Conservation (phyloP, 73 alveolate species). For the Paramecium bursaria region DNA sequence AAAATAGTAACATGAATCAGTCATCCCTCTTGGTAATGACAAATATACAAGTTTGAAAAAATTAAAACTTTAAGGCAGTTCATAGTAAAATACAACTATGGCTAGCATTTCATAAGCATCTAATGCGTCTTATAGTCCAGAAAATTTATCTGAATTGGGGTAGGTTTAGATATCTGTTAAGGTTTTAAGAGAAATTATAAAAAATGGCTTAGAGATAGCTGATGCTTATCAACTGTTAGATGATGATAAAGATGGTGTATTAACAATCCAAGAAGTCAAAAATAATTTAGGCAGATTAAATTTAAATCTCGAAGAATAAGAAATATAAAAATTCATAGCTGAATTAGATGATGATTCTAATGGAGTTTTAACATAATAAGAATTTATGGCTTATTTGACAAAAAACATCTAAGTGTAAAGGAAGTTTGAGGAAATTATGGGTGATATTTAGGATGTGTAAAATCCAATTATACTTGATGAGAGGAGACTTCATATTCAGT, state of each 20-base stretch:
- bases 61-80: background rate
- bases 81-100: background rate
- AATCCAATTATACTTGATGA: constrained; percentile 46
- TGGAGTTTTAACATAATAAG: constrained; percentile 54
- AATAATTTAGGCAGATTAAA: constrained; percentile 23
- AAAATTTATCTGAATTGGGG: background rate
- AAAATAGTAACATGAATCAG: constrained; percentile 32
- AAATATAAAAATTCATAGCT: constrained; percentile 13
- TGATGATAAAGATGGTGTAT: constrained; percentile 57
- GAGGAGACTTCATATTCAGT: constrained; percentile 38
- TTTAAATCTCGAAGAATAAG: constrained; percentile 13
- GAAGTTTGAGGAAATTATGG: constrained; percentile 12
- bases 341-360: constrained; percentile 36
- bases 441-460: background rate
- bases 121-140: background rate
- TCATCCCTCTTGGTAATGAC: background rate
- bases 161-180: background rate
- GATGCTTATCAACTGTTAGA: constrained; percentile 56
- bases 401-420: background rate
- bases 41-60: constrained; percentile 29
- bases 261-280: constrained; percentile 39
- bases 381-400: constrained; percentile 1
- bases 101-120: background rate
- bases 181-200: background rate
- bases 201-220: constrained; percentile 11